phyloP scores from a whole-genome alignment of 805 yeast species.

The Priceomyces medius region DNA sequence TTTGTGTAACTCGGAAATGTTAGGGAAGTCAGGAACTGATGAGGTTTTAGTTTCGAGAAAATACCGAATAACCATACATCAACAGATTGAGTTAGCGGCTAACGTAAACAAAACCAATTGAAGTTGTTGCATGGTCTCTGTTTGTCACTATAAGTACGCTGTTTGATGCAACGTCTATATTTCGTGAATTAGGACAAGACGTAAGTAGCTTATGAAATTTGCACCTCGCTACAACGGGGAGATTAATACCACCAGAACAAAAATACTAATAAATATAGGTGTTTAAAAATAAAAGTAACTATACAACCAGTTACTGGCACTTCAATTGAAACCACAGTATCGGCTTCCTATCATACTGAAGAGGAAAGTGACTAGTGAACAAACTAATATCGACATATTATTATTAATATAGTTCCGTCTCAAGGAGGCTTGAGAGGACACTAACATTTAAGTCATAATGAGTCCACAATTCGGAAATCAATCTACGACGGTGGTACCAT shows the following conservation, averaged over 20 bases:
- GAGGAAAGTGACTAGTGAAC: too few relatives aligned
- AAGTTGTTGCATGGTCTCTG: neutral
- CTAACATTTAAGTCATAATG: neutral
- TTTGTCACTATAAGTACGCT: too few relatives aligned
- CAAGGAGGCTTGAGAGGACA: constrained; percentile 1
- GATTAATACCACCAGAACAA: neutral
- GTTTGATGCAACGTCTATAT: neutral
- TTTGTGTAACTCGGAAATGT: constrained; percentile 9
- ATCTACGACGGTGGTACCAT: neutral
- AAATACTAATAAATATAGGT: neutral
- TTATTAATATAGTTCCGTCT: neutral
- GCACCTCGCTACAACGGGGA: neutral
- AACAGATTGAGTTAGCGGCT: neutral
- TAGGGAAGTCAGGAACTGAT: constrained; percentile 5
- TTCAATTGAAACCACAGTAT: neutral
- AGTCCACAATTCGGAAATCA: constrained; percentile 3
- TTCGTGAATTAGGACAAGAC: neutral
- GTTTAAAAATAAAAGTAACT: neutral
- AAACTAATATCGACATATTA: neutral
- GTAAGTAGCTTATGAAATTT: neutral
- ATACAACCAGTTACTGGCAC: neutral
- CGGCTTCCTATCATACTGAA: too few relatives aligned
- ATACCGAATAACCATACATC: neutral
- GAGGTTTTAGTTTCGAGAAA: constrained; percentile 3
- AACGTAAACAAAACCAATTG: neutral